phyloP scores from a whole-genome alignment of 306 rosid species.

The Acacia crassicarpa region DNA sequence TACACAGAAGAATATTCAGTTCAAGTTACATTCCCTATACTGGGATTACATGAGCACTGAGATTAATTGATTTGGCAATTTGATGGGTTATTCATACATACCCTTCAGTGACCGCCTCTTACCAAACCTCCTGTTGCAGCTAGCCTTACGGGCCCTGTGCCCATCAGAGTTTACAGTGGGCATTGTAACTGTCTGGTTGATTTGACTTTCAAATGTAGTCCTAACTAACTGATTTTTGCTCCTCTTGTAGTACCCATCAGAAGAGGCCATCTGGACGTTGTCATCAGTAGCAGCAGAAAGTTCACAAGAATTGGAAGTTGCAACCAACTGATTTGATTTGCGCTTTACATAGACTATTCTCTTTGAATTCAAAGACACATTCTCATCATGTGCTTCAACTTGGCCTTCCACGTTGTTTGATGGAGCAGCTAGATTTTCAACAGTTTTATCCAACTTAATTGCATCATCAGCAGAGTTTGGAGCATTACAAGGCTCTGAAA shows the following conservation, averaged over 20 bases:
- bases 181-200: constrained; percentile 42
- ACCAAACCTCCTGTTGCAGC: constrained; percentile 52
- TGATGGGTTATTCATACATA: constrained; percentile 43
- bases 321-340: constrained; percentile 87
- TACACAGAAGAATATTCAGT: constrained; percentile 7
- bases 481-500: not conserved
- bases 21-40: constrained; percentile 16
- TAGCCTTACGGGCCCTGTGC: constrained; percentile 46
- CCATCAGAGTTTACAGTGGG: constrained; percentile 43
- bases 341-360: constrained; percentile 71
- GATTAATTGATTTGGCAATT: constrained; percentile 15
- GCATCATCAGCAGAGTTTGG: constrained; percentile 11
- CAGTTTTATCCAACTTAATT: constrained; percentile 9
- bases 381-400: constrained; percentile 42
- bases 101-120: constrained; percentile 69
- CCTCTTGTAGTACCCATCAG: constrained; percentile 80
- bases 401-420: constrained; percentile 45
- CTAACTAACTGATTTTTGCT: constrained; percentile 80
- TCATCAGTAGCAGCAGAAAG: constrained; percentile 36
- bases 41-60: constrained; percentile 17
- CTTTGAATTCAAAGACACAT: constrained; percentile 40
- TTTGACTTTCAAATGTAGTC: constrained; percentile 57
- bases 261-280: not conserved
- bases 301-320: constrained; percentile 64
- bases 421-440: constrained; percentile 47